Evolutionary conservation across 371 early-diverging fungal genomes (phyloP).

Genomic region (Synchytrium microbalum): DNA sequence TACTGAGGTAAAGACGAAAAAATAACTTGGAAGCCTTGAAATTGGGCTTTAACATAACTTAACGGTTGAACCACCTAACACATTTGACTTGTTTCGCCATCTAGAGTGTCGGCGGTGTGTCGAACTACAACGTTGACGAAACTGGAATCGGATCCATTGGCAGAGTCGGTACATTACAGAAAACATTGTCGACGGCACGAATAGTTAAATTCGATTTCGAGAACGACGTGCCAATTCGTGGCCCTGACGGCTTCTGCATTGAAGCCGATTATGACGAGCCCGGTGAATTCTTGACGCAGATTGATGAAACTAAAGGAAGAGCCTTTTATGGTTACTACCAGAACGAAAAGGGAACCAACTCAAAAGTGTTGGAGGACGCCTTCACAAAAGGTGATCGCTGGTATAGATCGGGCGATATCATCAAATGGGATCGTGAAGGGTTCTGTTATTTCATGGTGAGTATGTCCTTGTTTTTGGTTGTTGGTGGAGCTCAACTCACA

Average conservation of each 20-base stretch:
- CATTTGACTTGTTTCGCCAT: too few relatives aligned
- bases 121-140: conserved; percentile 1
- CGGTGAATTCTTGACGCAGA: background rate
- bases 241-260: background rate
- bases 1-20: too few relatives aligned
- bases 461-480: too few relatives aligned
- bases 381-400: too few relatives aligned
- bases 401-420: too few relatives aligned
- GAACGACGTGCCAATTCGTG: background rate
- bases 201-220: background rate
- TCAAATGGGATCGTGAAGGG: too few relatives aligned
- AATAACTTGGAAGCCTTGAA: background rate
- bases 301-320: background rate
- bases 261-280: too few relatives aligned
- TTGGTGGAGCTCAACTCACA: too few relatives aligned
- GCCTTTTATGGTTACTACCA: background rate
- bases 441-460: too few relatives aligned
- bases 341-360: conserved; percentile 33
- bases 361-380: conserved; percentile 35
- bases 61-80: too few relatives aligned
- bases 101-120: too few relatives aligned
- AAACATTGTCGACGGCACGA: background rate
- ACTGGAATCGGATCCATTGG: background rate
- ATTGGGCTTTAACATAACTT: too few relatives aligned
- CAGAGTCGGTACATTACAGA: conserved; percentile 15